Percentiles rank a stretch among this genome's conserved stretches.
Evolutionary conservation across 2,329 filamentous ascomycete species (phyloP).

Genomic region (Diaporthe eres): DNA sequence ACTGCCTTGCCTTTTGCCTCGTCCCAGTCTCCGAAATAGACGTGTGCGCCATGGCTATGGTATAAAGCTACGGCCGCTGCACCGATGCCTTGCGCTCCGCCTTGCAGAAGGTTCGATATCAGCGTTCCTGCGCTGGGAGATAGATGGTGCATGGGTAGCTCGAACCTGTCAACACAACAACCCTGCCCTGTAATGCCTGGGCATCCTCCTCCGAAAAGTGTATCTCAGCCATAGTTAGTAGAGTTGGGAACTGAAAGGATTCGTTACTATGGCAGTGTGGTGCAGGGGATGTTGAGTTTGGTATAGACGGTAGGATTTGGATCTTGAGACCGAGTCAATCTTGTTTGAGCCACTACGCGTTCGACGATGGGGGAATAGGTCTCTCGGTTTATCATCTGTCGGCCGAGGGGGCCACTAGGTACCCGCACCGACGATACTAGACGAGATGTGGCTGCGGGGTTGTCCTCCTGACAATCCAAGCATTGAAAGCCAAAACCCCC

Average conservation of each 20-base stretch:
- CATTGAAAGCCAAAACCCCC: constrained; percentile 19
- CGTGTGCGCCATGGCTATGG: constrained; percentile 45
- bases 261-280: not conserved
- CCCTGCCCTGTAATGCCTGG: constrained; percentile 41
- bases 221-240: constrained; percentile 41
- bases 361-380: too few species aligned
- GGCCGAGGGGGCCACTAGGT: not conserved
- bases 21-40: constrained; percentile 49
- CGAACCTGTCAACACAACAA: constrained; percentile 44
- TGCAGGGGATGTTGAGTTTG: not conserved
- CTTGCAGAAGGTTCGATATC: constrained; percentile 22
- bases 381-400: constrained; percentile 23
- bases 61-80: constrained; percentile 46
- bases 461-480: constrained; percentile 20
- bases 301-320: not conserved
- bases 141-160: not conserved
- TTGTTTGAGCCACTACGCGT: not conserved
- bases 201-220: constrained; percentile 36
- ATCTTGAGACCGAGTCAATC: not conserved
- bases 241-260: too few species aligned
- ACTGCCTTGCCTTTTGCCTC: constrained; percentile 43
- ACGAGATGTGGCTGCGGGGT: constrained; percentile 30
- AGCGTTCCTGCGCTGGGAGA: not conserved
- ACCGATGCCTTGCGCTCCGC: constrained; percentile 48
- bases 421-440: not conserved